phyloP scores from a whole-genome alignment of 2,329 filamentous ascomycete species.

The Calonectria honghensis region DNA sequence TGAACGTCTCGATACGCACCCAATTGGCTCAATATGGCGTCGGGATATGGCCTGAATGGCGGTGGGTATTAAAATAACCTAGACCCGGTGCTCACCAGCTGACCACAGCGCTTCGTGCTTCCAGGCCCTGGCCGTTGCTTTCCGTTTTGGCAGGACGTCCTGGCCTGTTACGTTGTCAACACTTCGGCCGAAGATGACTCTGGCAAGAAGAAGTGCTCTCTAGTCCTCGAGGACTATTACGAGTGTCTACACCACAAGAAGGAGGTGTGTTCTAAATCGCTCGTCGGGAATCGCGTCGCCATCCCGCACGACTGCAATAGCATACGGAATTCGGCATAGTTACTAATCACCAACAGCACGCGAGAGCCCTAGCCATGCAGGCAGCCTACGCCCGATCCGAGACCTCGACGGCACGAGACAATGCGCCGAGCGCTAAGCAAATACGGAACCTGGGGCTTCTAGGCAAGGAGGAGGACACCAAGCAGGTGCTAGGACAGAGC shows the following conservation, averaged over 20 bases:
- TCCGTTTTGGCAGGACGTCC: slow-evolving; percentile 99
- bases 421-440: slow-evolving; percentile 87
- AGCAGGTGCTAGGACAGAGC: slow-evolving; percentile 70
- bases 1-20: slow-evolving; percentile 52
- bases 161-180: slow-evolving; percentile 98
- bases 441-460: slow-evolving; percentile 91
- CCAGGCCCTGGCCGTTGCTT: slow-evolving; percentile 87
- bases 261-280: slow-evolving; percentile 79
- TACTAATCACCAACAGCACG: slow-evolving; percentile 73
- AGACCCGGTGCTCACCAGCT: slow-evolving; percentile 43
- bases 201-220: slow-evolving; percentile 91
- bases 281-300: slow-evolving; percentile 15
- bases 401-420: slow-evolving; percentile 84
- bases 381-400: slow-evolving; percentile 88
- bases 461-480: slow-evolving; percentile 87
- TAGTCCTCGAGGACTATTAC: slow-evolving; percentile 95
- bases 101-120: slow-evolving; percentile 45
- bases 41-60: slow-evolving; percentile 87
- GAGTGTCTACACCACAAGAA: slow-evolving; percentile 99
- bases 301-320: background rate
- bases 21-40: slow-evolving; percentile 78
- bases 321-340: background rate
- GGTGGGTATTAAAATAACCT: slow-evolving; percentile 71
- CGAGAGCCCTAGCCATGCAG: slow-evolving; percentile 86
- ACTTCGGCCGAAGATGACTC: slow-evolving; percentile 84